Conservation (phyloP, 257 asterid species). For the Forsythia viridissima region DNA sequence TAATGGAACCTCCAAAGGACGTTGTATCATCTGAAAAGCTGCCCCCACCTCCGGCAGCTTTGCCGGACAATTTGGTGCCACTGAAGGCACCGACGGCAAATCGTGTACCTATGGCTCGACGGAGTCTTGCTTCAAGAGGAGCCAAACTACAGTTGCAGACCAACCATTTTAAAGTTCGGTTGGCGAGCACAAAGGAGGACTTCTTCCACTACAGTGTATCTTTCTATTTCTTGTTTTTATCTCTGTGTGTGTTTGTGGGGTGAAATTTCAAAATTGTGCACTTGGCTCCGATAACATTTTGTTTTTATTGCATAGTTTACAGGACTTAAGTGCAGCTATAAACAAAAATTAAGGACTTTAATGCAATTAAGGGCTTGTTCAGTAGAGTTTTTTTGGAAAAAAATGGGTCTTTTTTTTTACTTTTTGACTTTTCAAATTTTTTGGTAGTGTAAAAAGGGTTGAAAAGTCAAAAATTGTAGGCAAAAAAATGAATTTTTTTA, state of each 20-base stretch:
- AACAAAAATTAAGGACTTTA: too few species aligned
- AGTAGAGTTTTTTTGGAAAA: too few species aligned
- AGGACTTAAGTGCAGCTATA: too few species aligned
- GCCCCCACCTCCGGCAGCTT: slow-evolving; percentile 41
- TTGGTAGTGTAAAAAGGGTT: too few species aligned
- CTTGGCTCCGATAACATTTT: too few species aligned
- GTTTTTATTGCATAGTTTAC: too few species aligned
- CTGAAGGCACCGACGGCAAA: slow-evolving; percentile 21
- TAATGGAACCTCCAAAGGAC: background rate
- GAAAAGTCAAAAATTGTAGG: too few species aligned
- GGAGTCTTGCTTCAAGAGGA: slow-evolving; percentile 41
- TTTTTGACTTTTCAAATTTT: too few species aligned
- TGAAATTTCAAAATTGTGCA: too few species aligned
- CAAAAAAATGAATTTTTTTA: too few species aligned
- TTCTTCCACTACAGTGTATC: slow-evolving; percentile 69
- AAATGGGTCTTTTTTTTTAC: too few species aligned
- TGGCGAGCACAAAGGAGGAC: slow-evolving; percentile 38
- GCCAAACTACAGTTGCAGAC: slow-evolving; percentile 32
- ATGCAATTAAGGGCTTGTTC: too few species aligned
- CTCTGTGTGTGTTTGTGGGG: background rate
- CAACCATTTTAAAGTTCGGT: slow-evolving; percentile 56
- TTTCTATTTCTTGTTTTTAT: background rate
- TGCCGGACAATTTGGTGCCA: slow-evolving; percentile 21
- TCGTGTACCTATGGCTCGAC: slow-evolving; percentile 56
- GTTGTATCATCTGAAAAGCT: slow-evolving; percentile 8